Evolutionary conservation across 495 filamentous ascomycete genomes (phyloP), one percentile per base, ranked within the genome.

Genomic region (Lepraria neglecta): DNA sequence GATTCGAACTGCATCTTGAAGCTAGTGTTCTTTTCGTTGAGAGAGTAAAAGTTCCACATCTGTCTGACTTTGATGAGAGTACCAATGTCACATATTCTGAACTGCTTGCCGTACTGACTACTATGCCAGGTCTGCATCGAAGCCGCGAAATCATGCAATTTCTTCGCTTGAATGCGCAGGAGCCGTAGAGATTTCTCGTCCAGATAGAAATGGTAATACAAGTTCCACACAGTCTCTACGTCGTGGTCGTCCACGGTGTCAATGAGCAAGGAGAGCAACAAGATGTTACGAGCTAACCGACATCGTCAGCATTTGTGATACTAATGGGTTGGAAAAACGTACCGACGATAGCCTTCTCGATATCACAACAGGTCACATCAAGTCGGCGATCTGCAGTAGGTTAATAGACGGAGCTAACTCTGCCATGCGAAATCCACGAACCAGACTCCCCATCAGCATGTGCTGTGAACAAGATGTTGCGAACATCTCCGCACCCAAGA

Each of bases 151-250:
- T 53, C 46, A 10, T 65, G 44, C 9, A 85, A 73, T 56, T 74
- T 80, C 27, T 61, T 51, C 0, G 73, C 65, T 42, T 82, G 80
- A 17, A 15, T 33, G 1, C 62, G 58, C 12, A 80, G 67, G 7
- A 77, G 51, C 4, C 65, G 31, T 14, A 74, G 54, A 27, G 76
- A 69, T 51, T 69, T 35, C 0, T 71, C 57, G 60, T 77, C 71
- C 6, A 85, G 65, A 54, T 74, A 75, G 28, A 79, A 51, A 63
- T 84, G 71, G 61, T 83, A 83, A 63, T 79, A 84, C 56, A 84
- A 74, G 42, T 78, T 73, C 82, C 80, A 86, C 10, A 82, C 68
- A 14, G n/a, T n/a, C n/a, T n/a, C n/a, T n/a, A n/a, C n/a, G n/a
- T 70, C 63, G 9, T 61, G 55, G 9, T 44, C 65, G 2, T 71